Evolutionary conservation across 2,329 filamentous ascomycete species (phyloP), one percentile per base, ranked within the genome.

Genomic region (Trichophyton rubrum): DNA sequence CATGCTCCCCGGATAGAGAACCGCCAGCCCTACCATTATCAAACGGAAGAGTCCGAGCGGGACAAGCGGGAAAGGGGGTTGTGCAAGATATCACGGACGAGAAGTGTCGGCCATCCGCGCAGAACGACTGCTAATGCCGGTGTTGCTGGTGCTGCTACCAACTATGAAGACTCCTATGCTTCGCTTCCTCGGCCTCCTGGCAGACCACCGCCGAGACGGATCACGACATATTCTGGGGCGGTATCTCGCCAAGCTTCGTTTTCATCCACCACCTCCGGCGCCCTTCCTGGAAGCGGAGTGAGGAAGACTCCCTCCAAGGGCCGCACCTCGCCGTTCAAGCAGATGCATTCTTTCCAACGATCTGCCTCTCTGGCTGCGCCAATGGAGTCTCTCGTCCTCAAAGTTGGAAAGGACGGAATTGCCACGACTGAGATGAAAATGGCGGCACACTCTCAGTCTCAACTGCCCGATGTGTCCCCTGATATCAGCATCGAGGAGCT

Each of bases 21-120:
- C 7, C 67, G 75, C 51, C 77, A 77, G 49, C 77, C 77, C 0
- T 79, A 79, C 64, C 73, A 78, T 55, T 75, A 79, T 62, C 77
- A 79, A 62, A 73, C 74, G 0, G 75, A 78, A 65, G 77, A 78
- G 62, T 78, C 73, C 2, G 77, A 74, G 62, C 71, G 76, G 56
- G 76, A 72, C 60, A 62, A 63, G 57, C 65, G 68, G 60, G 62
- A 63, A 51, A 66, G 67, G 56, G 62, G 65, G 61, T 24, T 62
- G 41, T 63, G 76, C 61, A 69, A 74, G 59, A 64, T 75, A 27
- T 71, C 69, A 24, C 72, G 72, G 35, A 65, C 68, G 2, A 71
- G 71, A 56, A 70, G 66, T 41, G 62, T 70, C 35, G 64, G 64
- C 22, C 69, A 69, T 3, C 65, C 67, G 20, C 62, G 68, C 22